Base-by-base conservation (phyloP, 169 alveolate genomes). In the Plasmodium inui region DNA sequence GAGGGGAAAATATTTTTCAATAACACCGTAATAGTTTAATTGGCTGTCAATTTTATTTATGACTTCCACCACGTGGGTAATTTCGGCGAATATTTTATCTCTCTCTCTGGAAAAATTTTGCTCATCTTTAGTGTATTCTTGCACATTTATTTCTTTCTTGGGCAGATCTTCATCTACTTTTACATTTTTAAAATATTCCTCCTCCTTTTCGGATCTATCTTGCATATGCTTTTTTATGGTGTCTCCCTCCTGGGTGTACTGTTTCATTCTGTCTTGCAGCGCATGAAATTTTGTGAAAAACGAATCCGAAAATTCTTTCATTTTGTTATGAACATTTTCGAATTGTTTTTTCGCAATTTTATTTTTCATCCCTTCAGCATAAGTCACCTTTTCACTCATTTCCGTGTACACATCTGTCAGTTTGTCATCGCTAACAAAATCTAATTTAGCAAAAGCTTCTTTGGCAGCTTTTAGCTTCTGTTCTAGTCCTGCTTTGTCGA, bases 311-410 rank as follows among this genome's bases (percentile, higher is more conserved):
- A 78, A 28, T 39, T 78, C 22, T 14, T 32, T 19, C 67, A 78
- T 8, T 41, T 41, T 37, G 0, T 32, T 78, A 34, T 78, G 17
- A 19, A 78, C 37, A 28, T 78, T 78, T 37, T 78, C 84, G 3
- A 28, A n/a, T 78, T 78, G 70, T 39, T 78, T 78, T 78, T 78
- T 10, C 30, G 50, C 44, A 10, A 78, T 78, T 78, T 34, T 71
- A 39, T 78, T 78, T 78, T 78, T 78, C 8, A 78, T 37, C 53
- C 1, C 50, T 78, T 78, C 84, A 78, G 71, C 34, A 78, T 10
- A n/a, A 78, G 34, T 7, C 26, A 78, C 34, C n/a, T 78, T 5
- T 39, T 1, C 44, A 19, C 61, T 39, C 84, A 78, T 78, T 78
- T 78, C 0, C n/a, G 7, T 37, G 55, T 78, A 19, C 28, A 78